phyloP scores from a whole-genome alignment of 352 stramenopile genomes.

The Globisporangium carolinianum region DNA sequence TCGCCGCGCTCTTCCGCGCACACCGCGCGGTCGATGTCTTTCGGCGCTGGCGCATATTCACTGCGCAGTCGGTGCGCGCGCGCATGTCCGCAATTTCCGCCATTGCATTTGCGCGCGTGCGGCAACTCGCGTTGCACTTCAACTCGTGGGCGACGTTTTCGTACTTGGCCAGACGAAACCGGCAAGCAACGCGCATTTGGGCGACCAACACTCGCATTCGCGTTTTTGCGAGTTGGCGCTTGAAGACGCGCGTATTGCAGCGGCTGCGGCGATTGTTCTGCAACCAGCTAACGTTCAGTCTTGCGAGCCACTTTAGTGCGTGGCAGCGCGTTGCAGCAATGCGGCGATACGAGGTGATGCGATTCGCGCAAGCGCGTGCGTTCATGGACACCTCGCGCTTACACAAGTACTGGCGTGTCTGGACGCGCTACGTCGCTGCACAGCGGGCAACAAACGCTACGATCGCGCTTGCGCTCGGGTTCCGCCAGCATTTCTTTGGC shows the following conservation, averaged over 20 bases:
- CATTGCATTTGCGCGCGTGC: neutral
- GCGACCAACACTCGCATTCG: too few species aligned
- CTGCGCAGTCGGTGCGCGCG: constrained; percentile 3
- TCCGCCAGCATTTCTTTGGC: constrained; percentile 28
- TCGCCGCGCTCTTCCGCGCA: constrained; percentile 18
- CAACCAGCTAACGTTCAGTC: constrained; percentile 24
- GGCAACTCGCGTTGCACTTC: too few species aligned
- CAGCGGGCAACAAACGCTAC: constrained; percentile 19
- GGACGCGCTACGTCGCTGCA: constrained; percentile 17
- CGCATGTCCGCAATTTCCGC: neutral
- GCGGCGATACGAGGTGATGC: constrained; percentile 14
- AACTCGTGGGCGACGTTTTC: neutral
- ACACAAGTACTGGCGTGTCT: constrained; percentile 27
- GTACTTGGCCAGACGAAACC: neutral
- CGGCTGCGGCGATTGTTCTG: constrained; percentile 30
- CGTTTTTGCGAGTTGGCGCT: too few species aligned
- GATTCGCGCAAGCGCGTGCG: constrained; percentile 16
- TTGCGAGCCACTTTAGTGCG: constrained; percentile 33
- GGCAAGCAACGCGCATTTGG: constrained; percentile 2
- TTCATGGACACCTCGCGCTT: constrained; percentile 23
- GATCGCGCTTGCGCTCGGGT: constrained; percentile 25
- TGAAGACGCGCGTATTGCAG: constrained; percentile 18
- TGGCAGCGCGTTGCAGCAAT: constrained; percentile 29
- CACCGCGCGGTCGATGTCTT: constrained; percentile 24
- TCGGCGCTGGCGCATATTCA: constrained; percentile 23